Evolutionary conservation across 1,284 basidiomycete species (phyloP).

Genomic region (Irpex rosettiformis): DNA sequence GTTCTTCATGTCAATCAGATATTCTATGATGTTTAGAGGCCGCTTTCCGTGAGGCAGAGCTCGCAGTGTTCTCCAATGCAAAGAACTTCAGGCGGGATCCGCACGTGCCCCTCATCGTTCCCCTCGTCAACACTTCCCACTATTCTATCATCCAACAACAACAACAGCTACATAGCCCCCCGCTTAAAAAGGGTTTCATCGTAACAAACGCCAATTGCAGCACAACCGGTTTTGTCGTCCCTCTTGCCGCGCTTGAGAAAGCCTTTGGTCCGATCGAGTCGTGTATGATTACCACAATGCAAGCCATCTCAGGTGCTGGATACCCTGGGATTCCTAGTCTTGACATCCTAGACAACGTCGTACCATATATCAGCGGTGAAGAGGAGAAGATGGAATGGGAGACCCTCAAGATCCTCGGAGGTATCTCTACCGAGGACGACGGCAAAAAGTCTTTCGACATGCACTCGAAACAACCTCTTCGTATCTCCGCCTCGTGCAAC

Average conservation of each 20-base stretch:
- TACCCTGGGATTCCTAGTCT: constrained; percentile 93
- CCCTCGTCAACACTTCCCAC: constrained; percentile 91
- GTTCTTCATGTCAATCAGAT: constrained; percentile 9
- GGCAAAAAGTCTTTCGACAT: constrained; percentile 75
- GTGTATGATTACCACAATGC: constrained; percentile 92
- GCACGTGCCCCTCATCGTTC: constrained; percentile 94
- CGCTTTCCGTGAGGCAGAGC: constrained; percentile 84
- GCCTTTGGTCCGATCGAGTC: constrained; percentile 92
- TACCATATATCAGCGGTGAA: constrained; percentile 93
- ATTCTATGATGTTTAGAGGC: constrained; percentile 54
- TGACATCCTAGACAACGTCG: constrained; percentile 96
- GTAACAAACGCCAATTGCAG: constrained; percentile 99
- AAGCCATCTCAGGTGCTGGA: constrained; percentile 96
- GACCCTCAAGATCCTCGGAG: constrained; percentile 94
- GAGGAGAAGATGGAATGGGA: constrained; percentile 99
- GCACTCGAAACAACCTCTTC: constrained; percentile 77
- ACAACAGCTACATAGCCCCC: constrained; percentile 63
- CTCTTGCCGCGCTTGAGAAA: constrained; percentile 88
- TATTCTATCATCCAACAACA: constrained; percentile 86
- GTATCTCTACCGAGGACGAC: constrained; percentile 53
- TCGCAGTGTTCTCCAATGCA: constrained; percentile 97
- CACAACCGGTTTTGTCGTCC: constrained; percentile 92
- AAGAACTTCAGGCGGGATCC: constrained; percentile 96
- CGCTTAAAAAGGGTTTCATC: constrained; percentile 88
- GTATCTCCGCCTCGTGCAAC: constrained; percentile 73